Conservation (phyloP, 2,329 filamentous ascomycete genomes). For the Pseudogymnoascus destructans region DNA sequence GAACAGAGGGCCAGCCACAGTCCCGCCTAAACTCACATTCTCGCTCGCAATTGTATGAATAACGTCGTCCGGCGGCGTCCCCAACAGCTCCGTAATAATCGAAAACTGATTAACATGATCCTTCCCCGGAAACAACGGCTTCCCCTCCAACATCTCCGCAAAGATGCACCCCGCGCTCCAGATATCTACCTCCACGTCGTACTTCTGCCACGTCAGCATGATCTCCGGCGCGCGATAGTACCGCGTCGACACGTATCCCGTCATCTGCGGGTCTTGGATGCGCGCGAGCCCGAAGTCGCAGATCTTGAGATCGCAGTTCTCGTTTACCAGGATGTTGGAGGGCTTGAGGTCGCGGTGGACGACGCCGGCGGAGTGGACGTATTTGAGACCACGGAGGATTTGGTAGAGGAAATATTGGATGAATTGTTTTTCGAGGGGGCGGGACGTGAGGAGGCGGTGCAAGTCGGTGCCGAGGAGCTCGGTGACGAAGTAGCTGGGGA, state of each 20-base stretch:
- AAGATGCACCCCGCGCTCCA: slow-evolving; percentile 99
- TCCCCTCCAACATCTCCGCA: slow-evolving; percentile 97
- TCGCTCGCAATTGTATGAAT: slow-evolving; percentile 98
- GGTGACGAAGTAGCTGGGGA: slow-evolving; percentile 81
- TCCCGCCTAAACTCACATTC: slow-evolving; percentile 49
- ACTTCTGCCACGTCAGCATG: slow-evolving; percentile 99
- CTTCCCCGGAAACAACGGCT: slow-evolving; percentile 95
- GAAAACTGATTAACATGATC: slow-evolving; percentile 99
- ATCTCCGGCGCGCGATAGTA: slow-evolving; percentile 99
- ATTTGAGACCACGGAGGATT: slow-evolving; percentile 95
- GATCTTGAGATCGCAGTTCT: slow-evolving; percentile 99
- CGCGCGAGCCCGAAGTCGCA: slow-evolving; percentile 96
- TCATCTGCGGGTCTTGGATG: slow-evolving; percentile 99
- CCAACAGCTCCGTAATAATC: slow-evolving; percentile 95
- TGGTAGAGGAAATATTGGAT: slow-evolving; percentile 99
- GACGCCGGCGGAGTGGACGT: slow-evolving; percentile 95
- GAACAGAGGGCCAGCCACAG: background rate
- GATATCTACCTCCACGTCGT: slow-evolving; percentile 97
- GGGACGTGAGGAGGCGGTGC: slow-evolving; percentile 84
- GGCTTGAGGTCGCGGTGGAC: slow-evolving; percentile 97
- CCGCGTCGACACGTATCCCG: slow-evolving; percentile 93
- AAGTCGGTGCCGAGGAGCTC: slow-evolving; percentile 94
- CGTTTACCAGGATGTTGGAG: slow-evolving; percentile 98
- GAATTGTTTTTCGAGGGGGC: slow-evolving; percentile 97
- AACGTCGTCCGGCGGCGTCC: slow-evolving; percentile 94